Percentiles rank a stretch among this genome's conserved stretches.
Evolutionary conservation across 2,329 filamentous ascomycete species (phyloP).

Genomic region (Fusarium austroafricanum): DNA sequence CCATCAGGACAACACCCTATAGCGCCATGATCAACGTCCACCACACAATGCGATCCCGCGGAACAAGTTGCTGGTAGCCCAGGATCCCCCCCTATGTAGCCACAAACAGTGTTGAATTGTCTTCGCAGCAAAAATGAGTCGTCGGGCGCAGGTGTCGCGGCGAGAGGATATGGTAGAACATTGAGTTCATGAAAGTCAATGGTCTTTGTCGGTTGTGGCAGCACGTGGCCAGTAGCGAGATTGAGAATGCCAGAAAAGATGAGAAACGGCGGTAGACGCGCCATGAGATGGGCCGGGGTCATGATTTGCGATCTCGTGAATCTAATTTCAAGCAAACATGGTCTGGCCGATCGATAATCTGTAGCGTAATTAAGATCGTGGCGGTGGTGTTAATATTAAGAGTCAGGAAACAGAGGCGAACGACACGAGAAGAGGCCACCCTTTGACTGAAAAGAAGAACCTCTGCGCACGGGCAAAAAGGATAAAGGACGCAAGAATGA

Average conservation of each 20-base stretch:
- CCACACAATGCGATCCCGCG: conserved; percentile 68
- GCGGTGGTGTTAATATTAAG: conserved; percentile 7
- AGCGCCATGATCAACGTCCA: conserved; percentile 61
- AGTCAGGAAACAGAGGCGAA: not conserved
- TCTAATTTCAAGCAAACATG: conserved; percentile 43
- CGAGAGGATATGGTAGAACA: conserved; percentile 54
- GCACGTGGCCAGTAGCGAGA: conserved; percentile 51
- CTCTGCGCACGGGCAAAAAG: conserved; percentile 9
- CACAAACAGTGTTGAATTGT: conserved; percentile 66
- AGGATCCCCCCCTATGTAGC: conserved; percentile 65
- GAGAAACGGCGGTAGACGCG: conserved; percentile 53
- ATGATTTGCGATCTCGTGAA: conserved; percentile 38
- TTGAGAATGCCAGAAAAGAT: conserved; percentile 51
- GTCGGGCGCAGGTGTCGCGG: conserved; percentile 56
- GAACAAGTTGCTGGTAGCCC: conserved; percentile 67
- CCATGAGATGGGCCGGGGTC: conserved; percentile 48
- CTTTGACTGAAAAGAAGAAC: conserved; percentile 17
- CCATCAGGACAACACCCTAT: conserved; percentile 68
- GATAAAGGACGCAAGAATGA: conserved; percentile 8
- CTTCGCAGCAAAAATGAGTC: conserved; percentile 53
- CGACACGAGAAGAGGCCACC: conserved; percentile 10
- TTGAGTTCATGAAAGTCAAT: conserved; percentile 53
- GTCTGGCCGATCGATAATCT: conserved; percentile 16
- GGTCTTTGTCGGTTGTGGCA: conserved; percentile 57
- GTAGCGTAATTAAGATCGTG: conserved; percentile 13